Base-by-base conservation (phyloP, 1,284 basidiomycete genomes). In the Trametes hirsuta region DNA sequence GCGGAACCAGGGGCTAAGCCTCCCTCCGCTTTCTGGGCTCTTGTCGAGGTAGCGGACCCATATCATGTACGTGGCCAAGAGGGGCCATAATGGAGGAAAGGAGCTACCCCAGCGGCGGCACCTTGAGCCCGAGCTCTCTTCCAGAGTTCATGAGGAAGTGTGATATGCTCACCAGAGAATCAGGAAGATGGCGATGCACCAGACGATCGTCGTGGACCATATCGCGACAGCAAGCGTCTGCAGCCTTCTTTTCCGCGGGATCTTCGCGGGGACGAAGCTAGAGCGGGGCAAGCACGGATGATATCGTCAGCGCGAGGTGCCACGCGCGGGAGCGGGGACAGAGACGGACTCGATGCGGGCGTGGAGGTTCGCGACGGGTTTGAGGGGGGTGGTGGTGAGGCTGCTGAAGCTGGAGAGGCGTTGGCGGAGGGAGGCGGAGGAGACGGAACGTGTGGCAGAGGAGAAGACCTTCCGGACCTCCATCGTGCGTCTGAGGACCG, bases 201-300 rank as follows among this genome's bases (percentile, higher is more conserved):
- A 80, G 2, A 93, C 85, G 52, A 98, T 86, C 69, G 90, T 79
- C 11, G 91, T 83, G 14, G 92, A 92, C 94, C 94, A 98, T 53
- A 89, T 69, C 11, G 95, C 90, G 42, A 99, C 96, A 0, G 85
- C 90, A 55, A 93, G 79, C 58, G 91, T 96, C 78, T 97, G 94
- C 56, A 96, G 74, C 67, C 95, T 82, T 62, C 95, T 82, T 71
- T 86, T 87, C 58, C 85, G 80, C n/a, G 92, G 92, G 64, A 94
- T 86, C 69, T 82, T 81, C 12, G 86, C 80, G 0, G 90, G 90
- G 3, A 85, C 90, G 67, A 90, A 92, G 53, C 90, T 91, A 62
- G 15, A 52, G 14, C 55, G 42, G 21, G 50, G 22, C 21, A 2
- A 47, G 15, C 14, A 44, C 14, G 39, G 8, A 12, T 35, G 22